Evolutionary conservation across 2,329 filamentous ascomycete genomes (phyloP), one percentile per base, ranked within the genome.

Genomic region (Aspergillus intermedius): DNA sequence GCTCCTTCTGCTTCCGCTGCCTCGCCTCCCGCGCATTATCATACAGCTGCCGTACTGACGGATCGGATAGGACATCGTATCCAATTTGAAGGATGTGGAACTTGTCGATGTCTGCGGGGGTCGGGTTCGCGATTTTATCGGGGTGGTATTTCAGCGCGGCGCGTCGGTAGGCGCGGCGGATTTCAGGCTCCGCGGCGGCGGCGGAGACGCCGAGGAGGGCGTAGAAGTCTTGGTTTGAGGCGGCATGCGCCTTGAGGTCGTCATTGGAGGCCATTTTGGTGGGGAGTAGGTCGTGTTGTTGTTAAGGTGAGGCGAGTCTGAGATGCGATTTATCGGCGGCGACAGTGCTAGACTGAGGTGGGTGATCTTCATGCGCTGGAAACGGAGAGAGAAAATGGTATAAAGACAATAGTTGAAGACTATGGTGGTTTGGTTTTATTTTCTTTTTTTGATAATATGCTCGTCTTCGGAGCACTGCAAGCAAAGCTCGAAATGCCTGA

Each of bases 71-170:
- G 2, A 96, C 81, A 69, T 94, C 89, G 64, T 88, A 83, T n/a
- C 89, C 91, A 53, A 87, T 86, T 62, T 90, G 87, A 49, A 95
- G 83, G 1, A 87, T 77, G 68, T 95, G 87, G 75, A 94, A 97
- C 61, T 87, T 87, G 48, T 84, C 83, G 42, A 88, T 78, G 57
- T 93, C 88, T 59, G 72, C 72, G 4, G 72, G 69, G 3, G 86
- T 88, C 34, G 78, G 74, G 46, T 80, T 82, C 54, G 84, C 81
- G 48, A 91, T 84, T 72, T 96, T 95, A 77, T 97, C 91, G 1
- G 91, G 91, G 68, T 97, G 91, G 74, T 91, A 89, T 62, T 88
- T 89, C n/a, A 95, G 76, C 3, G 89, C 89, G 25, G 85, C 84
- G 60, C 88, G 87, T 50, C 89, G 82, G 76, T 91, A 96, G 41